Base-by-base conservation (phyloP, 192 early-diverging fungal genomes). In the Gryganskiella cystojenkinii region DNA sequence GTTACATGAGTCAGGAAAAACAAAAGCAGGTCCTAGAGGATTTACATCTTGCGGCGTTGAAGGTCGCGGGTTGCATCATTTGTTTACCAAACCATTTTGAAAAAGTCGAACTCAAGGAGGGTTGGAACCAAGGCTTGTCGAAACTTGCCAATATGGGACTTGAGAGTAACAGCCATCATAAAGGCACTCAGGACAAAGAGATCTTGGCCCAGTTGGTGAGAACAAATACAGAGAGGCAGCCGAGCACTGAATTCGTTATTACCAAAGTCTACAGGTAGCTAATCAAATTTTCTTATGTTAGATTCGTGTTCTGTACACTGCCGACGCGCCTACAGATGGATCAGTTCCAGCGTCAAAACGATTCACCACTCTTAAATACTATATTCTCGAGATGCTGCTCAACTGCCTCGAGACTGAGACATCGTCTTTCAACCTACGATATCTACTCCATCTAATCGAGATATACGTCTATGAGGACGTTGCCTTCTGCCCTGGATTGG, bases 401-500 rank as follows among this genome's bases (percentile, higher is more conserved):
- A 85, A 70, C 31, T 91, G 92, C 5, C 81, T 94, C 11, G 75
- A 83, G 42, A 84, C 89, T 9, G 93, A 95, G 54, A 82, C 81
- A 0, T 84, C 81, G 1, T 83, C 91, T 0, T 81, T 83, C 58
- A 95, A 95, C 66, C 56, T 87, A 51, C 80, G 90, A 35, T 89
- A 88, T 50, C 35, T 92, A 17, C 80, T 94, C 11, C 88, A 92
- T 56, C 56, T 94, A 3, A 85, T 94, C 50, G 82, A 85, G 27
- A 89, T 89, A 34, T 95, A 92, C 71, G 89, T 87, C 0, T 80
- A 87, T 34, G 92, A 95, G 56, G 94, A 95, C 83, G 90, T 88
- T 2, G 79, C 88, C 5, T 91, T 91, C 37, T 90, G 90, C 57
- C 91, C 91, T 42, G 91, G 92, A 15, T 69, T 94, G 31, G 86